Base-by-base conservation (phyloP, 1,139 yeast genomes). In the Sugiyamaella paludigena region DNA sequence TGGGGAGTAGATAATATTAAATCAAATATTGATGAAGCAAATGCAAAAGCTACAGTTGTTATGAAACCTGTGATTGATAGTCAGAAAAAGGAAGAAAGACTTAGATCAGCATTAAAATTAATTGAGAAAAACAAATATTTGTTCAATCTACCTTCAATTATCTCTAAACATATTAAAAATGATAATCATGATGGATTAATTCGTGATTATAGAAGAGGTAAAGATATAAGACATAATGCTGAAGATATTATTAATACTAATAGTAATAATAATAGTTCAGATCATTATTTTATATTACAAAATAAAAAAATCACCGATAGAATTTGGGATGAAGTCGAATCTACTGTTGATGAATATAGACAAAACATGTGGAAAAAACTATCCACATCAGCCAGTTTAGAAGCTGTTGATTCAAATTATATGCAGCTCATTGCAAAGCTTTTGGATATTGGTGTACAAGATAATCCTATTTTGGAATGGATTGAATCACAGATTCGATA, bases 31-130 rank as follows among this genome's bases (percentile, higher is more conserved):
- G 71, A 69, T 36, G 72, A 69, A 8, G 68, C 73, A 29, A 64
- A 63, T 36, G 58, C 66, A 27, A 65, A 66, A n/a, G 84, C 91
- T 0, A 75, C 87, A 0, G 72, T 83, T 53, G 72, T 84, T 64
- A 77, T 88, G 55, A 80, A 89, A 54, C 98, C 98, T 0, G 80
- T 91, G 6, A 68, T 83, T 48, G 84, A 84, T 45, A 80, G 81
- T 49, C 77, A 80, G 51, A 70, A 74, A 8, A 81, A 80, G 58
- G 87, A 85, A 55, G 70, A 72, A 19, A 81, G 84, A 54, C 73
- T 87, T 45, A 70, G 74, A 43, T 75, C 75, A 33, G 78, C 95
- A 12, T 73, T 86, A 49, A 78, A 78, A 28, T 78, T 86, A 52
- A 74, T 89, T 16, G 81, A 81, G 43, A 72, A 75, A 39, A 80